These are phyloP conservation scores for Vaccinium myrtillus DNA, from an alignment of 148 eudicot genomes.

Conservation along the genomic window DNA sequence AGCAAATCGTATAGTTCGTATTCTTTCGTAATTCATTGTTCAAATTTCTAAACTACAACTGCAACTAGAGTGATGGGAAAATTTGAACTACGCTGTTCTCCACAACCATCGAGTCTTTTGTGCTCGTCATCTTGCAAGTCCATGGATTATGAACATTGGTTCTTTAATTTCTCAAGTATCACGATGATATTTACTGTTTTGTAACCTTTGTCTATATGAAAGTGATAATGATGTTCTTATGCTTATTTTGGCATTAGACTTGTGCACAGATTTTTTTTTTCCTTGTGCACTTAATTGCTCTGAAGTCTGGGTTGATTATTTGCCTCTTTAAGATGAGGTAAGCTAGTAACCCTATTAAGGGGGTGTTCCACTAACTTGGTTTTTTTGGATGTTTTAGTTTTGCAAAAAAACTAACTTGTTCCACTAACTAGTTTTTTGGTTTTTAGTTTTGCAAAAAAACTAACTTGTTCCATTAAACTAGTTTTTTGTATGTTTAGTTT, in stretches of 20 bases:
- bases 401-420: too few relatives aligned
- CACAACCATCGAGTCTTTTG: neutral
- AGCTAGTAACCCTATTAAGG: neutral
- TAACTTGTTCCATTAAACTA: too few relatives aligned
- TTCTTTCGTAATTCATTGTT: neutral
- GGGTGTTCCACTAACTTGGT: too few relatives aligned
- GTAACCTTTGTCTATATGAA: neutral
- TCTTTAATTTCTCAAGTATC: neutral
- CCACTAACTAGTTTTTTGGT: too few relatives aligned
- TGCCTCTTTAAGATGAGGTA: neutral
- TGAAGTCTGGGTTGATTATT: conserved; percentile 3
- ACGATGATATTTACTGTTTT: neutral
- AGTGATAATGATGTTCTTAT: neutral
- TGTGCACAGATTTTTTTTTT: neutral
- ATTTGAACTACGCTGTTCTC: neutral
- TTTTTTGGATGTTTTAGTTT: too few relatives aligned
- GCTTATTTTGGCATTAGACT: neutral
- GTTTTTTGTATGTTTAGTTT: too few relatives aligned
- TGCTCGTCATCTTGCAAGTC: neutral
- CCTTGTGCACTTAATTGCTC: neutral
- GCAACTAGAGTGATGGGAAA: neutral
- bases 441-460: too few relatives aligned
- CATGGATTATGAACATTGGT: neutral
- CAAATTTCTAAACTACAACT: neutral
- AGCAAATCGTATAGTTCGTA: neutral